Base-by-base conservation (phyloP, 768 basidiomycete species). In the Lactarius hengduanensis region DNA sequence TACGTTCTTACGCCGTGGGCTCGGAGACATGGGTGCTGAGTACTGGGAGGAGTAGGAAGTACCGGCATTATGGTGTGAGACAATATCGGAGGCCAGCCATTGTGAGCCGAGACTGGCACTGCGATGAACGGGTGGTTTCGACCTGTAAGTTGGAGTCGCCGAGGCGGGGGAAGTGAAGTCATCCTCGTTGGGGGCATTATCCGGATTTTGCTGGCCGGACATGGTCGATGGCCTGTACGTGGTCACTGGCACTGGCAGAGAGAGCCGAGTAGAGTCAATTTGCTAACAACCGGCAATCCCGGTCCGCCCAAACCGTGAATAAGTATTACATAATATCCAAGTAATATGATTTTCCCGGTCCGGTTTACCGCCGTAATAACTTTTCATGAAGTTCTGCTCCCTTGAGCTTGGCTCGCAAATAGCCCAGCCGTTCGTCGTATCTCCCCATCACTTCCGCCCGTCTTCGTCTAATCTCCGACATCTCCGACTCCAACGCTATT, bases 381-480 rank as follows among this genome's bases (percentile, higher is more conserved):
- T 91, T 91, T 79, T 94, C 92, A 69, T 89, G 90, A 72, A 94
- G 74, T 77, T 92, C 89, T 1, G 91, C 92, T 22, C 89, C 88
- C 77, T 92, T 92, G 73, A 94, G 74, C 77, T 90, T 89, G 43
- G 92, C 92, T 41, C 89, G 84, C 71, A 94, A 78, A 73, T 90
- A 94, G 69, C 92, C 91, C 72, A 94, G 74, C 57, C 91, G 86
- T 40, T 83, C 83, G 63, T 90, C 87, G 72, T 94, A 94, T 70
- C 91, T 83, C 69, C 78, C 79, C 40, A 81, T 82, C 36, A 94
- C 89, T 71, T 92, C 91, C 62, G 84, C 86, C 43, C 89, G 79
- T 68, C 90, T 81, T 67, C 84, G 75, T 62, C 88, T 83, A 64
- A 94, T 87, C 62, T 91, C 90, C 16, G 81, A 80, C 79, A 91